These are phyloP conservation scores for Entelexis sorbosivorans DNA, from an alignment of 1,139 yeast species.

Conservation along the genomic window DNA sequence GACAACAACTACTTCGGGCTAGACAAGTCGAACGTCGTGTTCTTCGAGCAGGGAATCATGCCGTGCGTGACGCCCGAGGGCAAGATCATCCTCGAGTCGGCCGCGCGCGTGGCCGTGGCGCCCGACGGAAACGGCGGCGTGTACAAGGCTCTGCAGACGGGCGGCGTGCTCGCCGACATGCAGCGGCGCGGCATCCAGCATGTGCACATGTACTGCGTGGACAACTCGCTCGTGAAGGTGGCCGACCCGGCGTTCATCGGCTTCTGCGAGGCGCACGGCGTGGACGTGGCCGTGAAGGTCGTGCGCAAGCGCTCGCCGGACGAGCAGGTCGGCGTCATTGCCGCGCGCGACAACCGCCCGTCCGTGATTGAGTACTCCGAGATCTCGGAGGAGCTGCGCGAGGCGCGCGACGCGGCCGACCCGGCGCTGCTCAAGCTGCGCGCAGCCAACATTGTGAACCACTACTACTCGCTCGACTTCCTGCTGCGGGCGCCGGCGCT, in stretches of 20 bases:
- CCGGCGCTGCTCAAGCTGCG: conserved; percentile 54
- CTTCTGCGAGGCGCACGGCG: conserved; percentile 49
- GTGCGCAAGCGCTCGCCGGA: conserved; percentile 82
- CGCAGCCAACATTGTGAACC: conserved; percentile 96
- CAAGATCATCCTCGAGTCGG: conserved; percentile 52
- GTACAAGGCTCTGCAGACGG: conserved; percentile 65
- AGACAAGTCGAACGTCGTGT: conserved; percentile 44
- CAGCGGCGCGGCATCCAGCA: conserved; percentile 64
- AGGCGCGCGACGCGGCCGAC: conserved; percentile 45
- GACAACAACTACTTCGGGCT: conserved; percentile 62
- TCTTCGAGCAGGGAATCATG: conserved; percentile 89
- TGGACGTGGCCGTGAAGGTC: conserved; percentile 82
- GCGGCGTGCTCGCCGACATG: conserved; percentile 61
- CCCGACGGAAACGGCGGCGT: conserved; percentile 99
- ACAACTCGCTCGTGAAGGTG: conserved; percentile 79
- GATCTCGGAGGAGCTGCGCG: conserved; percentile 63
- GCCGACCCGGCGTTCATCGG: conserved; percentile 94
- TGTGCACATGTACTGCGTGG: conserved; percentile 94
- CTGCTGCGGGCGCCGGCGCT: conserved; percentile 46
- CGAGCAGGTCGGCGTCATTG: conserved; percentile 90
- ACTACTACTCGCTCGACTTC: conserved; percentile 76
- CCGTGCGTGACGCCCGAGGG: conserved; percentile 80
- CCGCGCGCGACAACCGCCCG: conserved; percentile 51
- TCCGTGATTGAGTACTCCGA: conserved; percentile 95
- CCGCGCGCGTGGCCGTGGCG: conserved; percentile 56